Base-by-base conservation (phyloP, 2,329 filamentous ascomycete genomes). In the Fusarium buxicola region DNA sequence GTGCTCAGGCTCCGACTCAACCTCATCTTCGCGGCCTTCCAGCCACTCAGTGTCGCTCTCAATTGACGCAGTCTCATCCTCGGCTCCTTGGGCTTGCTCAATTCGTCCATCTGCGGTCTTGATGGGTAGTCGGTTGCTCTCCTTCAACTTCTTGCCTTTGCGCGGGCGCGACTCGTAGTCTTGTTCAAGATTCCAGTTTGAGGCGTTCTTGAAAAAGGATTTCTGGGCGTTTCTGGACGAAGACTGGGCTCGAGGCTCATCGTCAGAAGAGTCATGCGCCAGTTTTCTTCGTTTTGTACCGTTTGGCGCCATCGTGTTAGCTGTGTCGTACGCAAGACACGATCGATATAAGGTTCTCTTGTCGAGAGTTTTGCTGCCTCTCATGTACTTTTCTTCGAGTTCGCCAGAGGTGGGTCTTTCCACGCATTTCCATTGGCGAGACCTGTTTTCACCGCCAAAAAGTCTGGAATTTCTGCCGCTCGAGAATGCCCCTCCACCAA, bases 111-210 rank as follows among this genome's bases (percentile, higher is more conserved):
- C 91, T 1, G 87, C 84, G 0, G 92, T 96, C 78, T 95, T 96
- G 64, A 97, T 92, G 1, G 94, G 94, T 31, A 99, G 81, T 69
- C 89, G 86, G 32, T 86, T 92, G 73, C 81, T 89, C 73, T 94
- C 91, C 61, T 82, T 84, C 69, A 88, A 86, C 75, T 92, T 92
- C 76, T 90, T 92, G 72, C 87, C 89, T 75, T 95, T 95, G 69
- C 92, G 85, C 41, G 91, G 88, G 67, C 88, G 87, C 60, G 86
- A 86, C 76, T 96, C 93, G 81, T 97, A 98, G 75, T 92, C 90
- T 73, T 96, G 91, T 80, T 97, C 95, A 44, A 97, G 84, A 72
- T 97, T 88, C 93, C 94, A 98, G 77, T 88, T 89, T 57, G 91
- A 84, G 7, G 91, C 92, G 71, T 86, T 89, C 70, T 86, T 86